A percentile compares a stretch with the other conserved stretches of the same genome.
phyloP scores from a whole-genome alignment of 208 protist genomes.

The Trypanosoma mega region DNA sequence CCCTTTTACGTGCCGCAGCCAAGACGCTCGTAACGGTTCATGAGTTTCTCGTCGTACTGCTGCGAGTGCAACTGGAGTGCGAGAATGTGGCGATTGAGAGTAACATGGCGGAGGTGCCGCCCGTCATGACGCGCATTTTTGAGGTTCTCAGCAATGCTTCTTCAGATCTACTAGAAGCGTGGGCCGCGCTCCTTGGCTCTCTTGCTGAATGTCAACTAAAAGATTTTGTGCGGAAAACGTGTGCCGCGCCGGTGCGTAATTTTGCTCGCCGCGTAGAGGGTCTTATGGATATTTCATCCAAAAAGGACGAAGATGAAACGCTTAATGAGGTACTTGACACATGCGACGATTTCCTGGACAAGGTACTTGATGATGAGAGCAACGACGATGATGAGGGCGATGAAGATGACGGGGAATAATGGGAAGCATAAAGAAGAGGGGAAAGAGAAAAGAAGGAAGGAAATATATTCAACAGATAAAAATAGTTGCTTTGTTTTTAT shows the following conservation, averaged over 20 bases:
- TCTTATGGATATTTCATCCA: conserved; percentile 66
- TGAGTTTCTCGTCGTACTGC: conserved; percentile 64
- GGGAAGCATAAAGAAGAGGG: background rate
- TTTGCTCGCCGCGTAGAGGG: conserved; percentile 74
- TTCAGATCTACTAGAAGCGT: conserved; percentile 70
- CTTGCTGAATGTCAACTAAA: conserved; percentile 44
- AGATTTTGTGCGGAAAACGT: conserved; percentile 65
- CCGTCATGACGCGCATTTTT: conserved; percentile 71
- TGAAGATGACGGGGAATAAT: background rate
- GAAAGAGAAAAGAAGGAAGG: background rate
- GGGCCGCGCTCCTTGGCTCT: conserved; percentile 56
- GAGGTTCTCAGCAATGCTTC: conserved; percentile 68
- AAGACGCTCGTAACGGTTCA: conserved; percentile 47
- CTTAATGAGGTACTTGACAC: conserved; percentile 87
- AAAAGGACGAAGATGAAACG: conserved; percentile 74
- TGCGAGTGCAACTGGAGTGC: conserved; percentile 85
- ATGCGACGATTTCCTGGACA: conserved; percentile 81
- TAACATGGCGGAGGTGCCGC: conserved; percentile 53
- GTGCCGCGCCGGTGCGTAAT: conserved; percentile 49
- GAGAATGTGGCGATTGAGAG: conserved; percentile 81
- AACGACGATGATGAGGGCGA: background rate
- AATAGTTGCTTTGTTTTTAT: conserved; percentile 1
- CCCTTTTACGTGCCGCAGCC: conserved; percentile 48
- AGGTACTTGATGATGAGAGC: conserved; percentile 21
- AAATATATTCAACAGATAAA: background rate